These are phyloP conservation scores for Striga asiatica DNA, from an alignment of 257 asterid species.

Conservation along the genomic window DNA sequence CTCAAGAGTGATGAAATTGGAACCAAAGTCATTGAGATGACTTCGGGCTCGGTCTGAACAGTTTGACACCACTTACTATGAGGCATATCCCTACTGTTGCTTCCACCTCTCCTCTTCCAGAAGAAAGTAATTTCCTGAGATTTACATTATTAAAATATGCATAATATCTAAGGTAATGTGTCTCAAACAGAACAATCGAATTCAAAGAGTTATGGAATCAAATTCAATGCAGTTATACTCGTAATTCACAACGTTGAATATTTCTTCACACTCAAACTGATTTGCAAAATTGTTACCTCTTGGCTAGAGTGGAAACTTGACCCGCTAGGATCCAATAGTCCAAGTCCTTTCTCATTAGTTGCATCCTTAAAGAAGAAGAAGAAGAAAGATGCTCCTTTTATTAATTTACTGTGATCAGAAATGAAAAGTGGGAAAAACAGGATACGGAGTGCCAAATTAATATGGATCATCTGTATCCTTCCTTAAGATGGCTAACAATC, in stretches of 20 bases:
- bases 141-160: conserved; percentile 11
- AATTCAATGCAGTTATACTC: background rate
- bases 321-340: conserved; percentile 39
- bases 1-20: conserved; percentile 68
- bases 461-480: background rate
- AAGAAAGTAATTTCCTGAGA: conserved; percentile 59
- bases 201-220: background rate
- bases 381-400: background rate
- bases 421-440: background rate
- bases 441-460: background rate
- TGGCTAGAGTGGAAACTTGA: conserved; percentile 46
- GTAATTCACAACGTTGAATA: conserved; percentile 1
- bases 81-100: conserved; percentile 35
- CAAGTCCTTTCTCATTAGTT: conserved; percentile 29
- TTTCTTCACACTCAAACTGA: background rate
- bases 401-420: background rate
- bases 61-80: conserved; percentile 67
- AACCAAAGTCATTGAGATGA: conserved; percentile 55
- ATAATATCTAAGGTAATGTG: background rate
- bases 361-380: conserved; percentile 33
- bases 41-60: conserved; percentile 74
- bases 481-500: conserved; percentile 1
- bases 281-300: conserved; percentile 39
- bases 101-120: conserved; percentile 75
- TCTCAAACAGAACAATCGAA: background rate